These are phyloP conservation scores for Globisporangium spinosum DNA, from an alignment of 352 stramenopile species.

Conservation along the genomic window DNA sequence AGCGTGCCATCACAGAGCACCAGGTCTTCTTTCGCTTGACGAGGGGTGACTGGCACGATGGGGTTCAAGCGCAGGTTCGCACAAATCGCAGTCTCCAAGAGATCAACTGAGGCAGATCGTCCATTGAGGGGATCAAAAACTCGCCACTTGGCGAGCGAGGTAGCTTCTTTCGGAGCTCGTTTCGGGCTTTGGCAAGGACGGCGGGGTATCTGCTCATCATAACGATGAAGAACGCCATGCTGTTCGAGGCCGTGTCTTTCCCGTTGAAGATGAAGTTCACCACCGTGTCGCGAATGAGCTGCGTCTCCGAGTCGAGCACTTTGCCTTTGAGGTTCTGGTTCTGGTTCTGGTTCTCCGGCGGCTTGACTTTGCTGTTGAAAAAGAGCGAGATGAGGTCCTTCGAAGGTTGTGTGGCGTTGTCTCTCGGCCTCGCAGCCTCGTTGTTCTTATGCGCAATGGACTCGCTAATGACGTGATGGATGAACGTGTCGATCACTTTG, in stretches of 20 bases:
- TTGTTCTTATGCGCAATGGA: background rate
- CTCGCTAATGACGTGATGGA: conserved; percentile 18
- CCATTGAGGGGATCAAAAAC: conserved; percentile 28
- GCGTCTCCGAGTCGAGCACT: conserved; percentile 3
- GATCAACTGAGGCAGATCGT: conserved; percentile 42
- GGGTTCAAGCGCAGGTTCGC: conserved; percentile 69
- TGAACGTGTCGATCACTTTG: conserved; percentile 28
- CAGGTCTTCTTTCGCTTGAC: conserved; percentile 35
- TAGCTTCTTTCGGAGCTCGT: conserved; percentile 38
- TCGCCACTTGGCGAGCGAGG: conserved; percentile 24
- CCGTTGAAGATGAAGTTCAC: conserved; percentile 77
- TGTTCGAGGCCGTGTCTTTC: conserved; percentile 68
- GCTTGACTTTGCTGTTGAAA: conserved; percentile 9
- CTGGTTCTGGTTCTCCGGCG: no score
- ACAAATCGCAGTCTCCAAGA: conserved; percentile 57
- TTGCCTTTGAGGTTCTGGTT: conserved; percentile 21
- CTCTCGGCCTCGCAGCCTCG: background rate
- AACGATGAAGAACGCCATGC: conserved; percentile 68
- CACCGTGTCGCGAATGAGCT: conserved; percentile 51
- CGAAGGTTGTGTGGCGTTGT: background rate
- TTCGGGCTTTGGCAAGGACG: conserved; percentile 35
- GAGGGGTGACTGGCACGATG: conserved; percentile 23
- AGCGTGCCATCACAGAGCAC: conserved; percentile 57
- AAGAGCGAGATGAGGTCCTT: conserved; percentile 49
- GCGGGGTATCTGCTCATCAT: conserved; percentile 70